phyloP scores from a whole-genome alignment of 1,284 basidiomycete species.

The Phylloboletellus chloephorus region DNA sequence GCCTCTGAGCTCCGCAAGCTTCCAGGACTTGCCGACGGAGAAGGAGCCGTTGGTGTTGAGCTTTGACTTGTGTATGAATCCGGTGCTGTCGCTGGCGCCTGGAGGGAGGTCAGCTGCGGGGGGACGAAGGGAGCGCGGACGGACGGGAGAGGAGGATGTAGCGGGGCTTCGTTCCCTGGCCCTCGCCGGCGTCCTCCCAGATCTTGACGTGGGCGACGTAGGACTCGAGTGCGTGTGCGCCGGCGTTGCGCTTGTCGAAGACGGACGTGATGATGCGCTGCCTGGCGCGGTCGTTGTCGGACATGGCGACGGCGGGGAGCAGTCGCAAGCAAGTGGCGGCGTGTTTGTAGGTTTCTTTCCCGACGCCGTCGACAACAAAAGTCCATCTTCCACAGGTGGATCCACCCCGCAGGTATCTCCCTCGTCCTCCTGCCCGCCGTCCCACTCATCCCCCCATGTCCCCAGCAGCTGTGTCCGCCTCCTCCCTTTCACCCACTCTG shows the following conservation, averaged over 20 bases:
- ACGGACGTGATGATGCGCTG: constrained; percentile 79
- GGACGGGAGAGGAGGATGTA: constrained; percentile 84
- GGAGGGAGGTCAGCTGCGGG: constrained; percentile 13
- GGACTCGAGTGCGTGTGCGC: constrained; percentile 62
- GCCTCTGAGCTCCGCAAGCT: constrained; percentile 71
- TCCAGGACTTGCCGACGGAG: constrained; percentile 98
- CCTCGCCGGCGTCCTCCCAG: constrained; percentile 75
- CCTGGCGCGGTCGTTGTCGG: constrained; percentile 47
- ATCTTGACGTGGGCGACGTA: constrained; percentile 88
- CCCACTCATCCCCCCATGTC: constrained; percentile 6
- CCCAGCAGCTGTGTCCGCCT: constrained; percentile 19
- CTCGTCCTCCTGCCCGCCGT: constrained; percentile 1
- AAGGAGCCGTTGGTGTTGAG: constrained; percentile 92
- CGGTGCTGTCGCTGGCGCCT: constrained; percentile 64
- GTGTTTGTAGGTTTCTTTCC: background rate
- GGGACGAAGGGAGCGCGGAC: constrained; percentile 32
- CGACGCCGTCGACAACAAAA: too few species aligned
- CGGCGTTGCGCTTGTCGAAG: constrained; percentile 66
- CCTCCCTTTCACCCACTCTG: constrained; percentile 26
- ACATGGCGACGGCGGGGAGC: constrained; percentile 36
- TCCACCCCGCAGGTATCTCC: constrained; percentile 16
- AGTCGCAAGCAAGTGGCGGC: background rate
- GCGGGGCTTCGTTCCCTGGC: constrained; percentile 69
- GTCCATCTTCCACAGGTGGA: too few species aligned
- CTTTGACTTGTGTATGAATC: constrained; percentile 93